A percentile compares a stretch with the other conserved stretches of the same genome.
phyloP scores from a whole-genome alignment of 2,329 filamentous ascomycete genomes.

The Fusarium hainanense region DNA sequence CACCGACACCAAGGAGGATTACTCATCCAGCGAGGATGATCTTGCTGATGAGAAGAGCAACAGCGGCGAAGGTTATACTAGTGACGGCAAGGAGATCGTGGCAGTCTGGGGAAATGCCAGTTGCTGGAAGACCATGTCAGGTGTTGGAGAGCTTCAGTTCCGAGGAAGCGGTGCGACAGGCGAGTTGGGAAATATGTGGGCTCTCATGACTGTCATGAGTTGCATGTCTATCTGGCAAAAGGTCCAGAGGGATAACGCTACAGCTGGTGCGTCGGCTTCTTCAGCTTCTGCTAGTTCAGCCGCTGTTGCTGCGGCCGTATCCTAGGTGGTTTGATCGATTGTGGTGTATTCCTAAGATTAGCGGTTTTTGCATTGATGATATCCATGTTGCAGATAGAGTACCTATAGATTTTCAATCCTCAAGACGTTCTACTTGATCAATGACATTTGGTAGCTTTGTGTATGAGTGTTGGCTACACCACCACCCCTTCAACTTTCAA shows the following conservation, averaged over 20 bases:
- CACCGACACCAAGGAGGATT: slow-evolving; percentile 10
- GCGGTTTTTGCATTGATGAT: slow-evolving; percentile 11
- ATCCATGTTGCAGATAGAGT: not conserved
- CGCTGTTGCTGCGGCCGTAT: not conserved
- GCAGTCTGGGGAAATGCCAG: slow-evolving; percentile 38
- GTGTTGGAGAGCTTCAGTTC: slow-evolving; percentile 43
- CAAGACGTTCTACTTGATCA: not conserved
- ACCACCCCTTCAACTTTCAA: not conserved
- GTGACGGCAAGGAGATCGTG: slow-evolving; percentile 42
- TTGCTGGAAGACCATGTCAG: slow-evolving; percentile 23
- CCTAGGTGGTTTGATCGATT: not conserved
- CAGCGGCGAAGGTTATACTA: slow-evolving; percentile 28
- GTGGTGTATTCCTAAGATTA: not conserved
- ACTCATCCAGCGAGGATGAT: slow-evolving; percentile 15
- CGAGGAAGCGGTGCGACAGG: slow-evolving; percentile 43
- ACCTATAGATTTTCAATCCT: not conserved
- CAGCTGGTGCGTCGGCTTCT: slow-evolving; percentile 3
- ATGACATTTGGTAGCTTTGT: not conserved
- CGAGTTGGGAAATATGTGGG: slow-evolving; percentile 42
- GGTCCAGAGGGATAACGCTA: slow-evolving; percentile 18
- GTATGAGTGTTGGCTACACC: not conserved
- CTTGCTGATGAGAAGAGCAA: slow-evolving; percentile 10
- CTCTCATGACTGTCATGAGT: slow-evolving; percentile 45
- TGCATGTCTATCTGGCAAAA: slow-evolving; percentile 41
- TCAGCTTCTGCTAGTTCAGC: slow-evolving; percentile 8